Evolutionary conservation across 176 grass and related monocot genomes (phyloP).

Genomic region (Poa pratensis): DNA sequence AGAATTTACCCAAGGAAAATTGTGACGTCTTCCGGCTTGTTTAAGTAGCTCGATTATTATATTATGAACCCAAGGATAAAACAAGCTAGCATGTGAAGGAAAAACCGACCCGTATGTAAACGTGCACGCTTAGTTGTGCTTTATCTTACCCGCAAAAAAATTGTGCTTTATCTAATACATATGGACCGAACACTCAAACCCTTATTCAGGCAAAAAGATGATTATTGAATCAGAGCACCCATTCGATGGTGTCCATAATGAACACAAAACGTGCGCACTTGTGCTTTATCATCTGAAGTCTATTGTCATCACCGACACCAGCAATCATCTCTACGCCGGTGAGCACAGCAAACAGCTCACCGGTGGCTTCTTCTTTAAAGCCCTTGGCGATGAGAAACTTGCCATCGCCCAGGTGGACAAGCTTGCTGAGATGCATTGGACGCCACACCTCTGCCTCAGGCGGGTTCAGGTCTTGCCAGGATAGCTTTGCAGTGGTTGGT

Average conservation of each 20-base stretch:
- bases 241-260: not conserved
- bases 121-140: too few relatives aligned
- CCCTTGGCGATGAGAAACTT: not conserved
- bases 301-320: not conserved
- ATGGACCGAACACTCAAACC: too few relatives aligned
- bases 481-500: not conserved
- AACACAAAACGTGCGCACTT: not conserved
- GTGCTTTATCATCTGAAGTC: not conserved
- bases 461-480: not conserved
- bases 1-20: too few relatives aligned
- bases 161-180: too few relatives aligned
- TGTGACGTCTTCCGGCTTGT: too few relatives aligned
- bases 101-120: too few relatives aligned
- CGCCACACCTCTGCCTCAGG: not conserved
- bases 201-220: too few relatives aligned
- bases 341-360: not conserved
- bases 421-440: not conserved
- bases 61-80: too few relatives aligned
- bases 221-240: not conserved
- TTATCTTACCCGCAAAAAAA: too few relatives aligned
- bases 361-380: not conserved
- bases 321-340: not conserved
- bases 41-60: too few relatives aligned
- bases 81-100: too few relatives aligned
- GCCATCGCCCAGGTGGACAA: not conserved